These are phyloP conservation scores for Macrophomina pseudophaseolina DNA, from an alignment of 2,329 filamentous ascomycete species.

Conservation along the genomic window DNA sequence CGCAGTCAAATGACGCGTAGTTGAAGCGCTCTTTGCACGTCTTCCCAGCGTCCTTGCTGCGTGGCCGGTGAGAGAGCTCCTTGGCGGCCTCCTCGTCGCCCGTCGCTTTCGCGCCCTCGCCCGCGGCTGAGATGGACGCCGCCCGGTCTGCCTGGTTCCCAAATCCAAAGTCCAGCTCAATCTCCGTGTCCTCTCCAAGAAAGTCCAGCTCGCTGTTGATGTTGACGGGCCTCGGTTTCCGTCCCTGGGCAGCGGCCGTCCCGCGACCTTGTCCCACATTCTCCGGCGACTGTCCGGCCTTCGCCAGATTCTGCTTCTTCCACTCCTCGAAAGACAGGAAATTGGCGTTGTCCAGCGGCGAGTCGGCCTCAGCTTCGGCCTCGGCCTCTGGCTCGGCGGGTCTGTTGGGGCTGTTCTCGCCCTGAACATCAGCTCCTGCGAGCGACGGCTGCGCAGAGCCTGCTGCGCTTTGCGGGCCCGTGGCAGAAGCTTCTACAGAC, in stretches of 20 bases:
- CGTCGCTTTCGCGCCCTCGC: slow-evolving; percentile 3
- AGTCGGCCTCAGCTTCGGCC: slow-evolving; percentile 65
- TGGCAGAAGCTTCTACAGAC: background rate
- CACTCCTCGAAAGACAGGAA: slow-evolving; percentile 98
- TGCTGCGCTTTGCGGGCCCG: slow-evolving; percentile 12
- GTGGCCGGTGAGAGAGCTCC: slow-evolving; percentile 45
- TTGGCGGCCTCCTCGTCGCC: slow-evolving; percentile 18
- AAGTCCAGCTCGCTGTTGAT: slow-evolving; percentile 75
- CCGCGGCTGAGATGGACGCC: slow-evolving; percentile 10
- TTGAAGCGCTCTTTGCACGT: slow-evolving; percentile 98
- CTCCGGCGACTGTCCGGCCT: slow-evolving; percentile 78
- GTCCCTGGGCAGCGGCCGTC: slow-evolving; percentile 55
- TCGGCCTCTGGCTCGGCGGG: slow-evolving; percentile 31
- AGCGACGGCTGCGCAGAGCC: slow-evolving; percentile 3
- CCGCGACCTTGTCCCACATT: slow-evolving; percentile 64
- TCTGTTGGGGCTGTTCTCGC: background rate
- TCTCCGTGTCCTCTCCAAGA: slow-evolving; percentile 86
- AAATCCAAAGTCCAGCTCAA: slow-evolving; percentile 74
- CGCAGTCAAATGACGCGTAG: slow-evolving; percentile 96
- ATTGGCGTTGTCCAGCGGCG: slow-evolving; percentile 72
- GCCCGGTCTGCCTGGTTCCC: slow-evolving; percentile 30
- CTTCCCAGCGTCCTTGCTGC: slow-evolving; percentile 91
- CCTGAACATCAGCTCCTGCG: slow-evolving; percentile 23
- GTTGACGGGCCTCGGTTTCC: slow-evolving; percentile 55
- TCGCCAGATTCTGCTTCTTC: slow-evolving; percentile 91